Evolutionary conservation across 345 rosid species (phyloP).

Genomic region (Eucalyptus regnans): DNA sequence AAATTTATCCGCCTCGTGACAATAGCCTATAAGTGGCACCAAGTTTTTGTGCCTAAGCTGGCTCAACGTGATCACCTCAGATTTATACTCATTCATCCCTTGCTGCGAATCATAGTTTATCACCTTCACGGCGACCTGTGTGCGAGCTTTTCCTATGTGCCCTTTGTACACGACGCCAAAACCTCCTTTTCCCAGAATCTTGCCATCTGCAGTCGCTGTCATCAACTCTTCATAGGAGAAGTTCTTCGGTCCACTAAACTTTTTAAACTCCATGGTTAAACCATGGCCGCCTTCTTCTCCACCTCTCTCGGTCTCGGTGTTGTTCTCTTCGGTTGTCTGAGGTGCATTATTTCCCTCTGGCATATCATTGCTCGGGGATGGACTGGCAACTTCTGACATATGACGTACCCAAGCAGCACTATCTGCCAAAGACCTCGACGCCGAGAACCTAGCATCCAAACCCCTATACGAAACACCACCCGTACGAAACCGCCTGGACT

Average conservation of each 20-base stretch:
- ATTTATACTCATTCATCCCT: neutral
- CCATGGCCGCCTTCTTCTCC: neutral
- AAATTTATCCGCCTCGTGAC: neutral
- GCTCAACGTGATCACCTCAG: neutral
- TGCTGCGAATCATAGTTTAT: neutral
- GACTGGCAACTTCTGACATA: too few relatives aligned
- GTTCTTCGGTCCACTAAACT: neutral
- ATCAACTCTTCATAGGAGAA: neutral
- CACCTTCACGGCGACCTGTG: neutral
- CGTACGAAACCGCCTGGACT: conserved; percentile 83
- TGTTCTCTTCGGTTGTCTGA: neutral
- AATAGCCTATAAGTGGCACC: neutral
- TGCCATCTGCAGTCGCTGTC: neutral
- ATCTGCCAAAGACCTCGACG: neutral
- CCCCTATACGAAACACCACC: conserved; percentile 72
- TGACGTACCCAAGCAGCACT: too few relatives aligned
- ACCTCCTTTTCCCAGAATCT: neutral
- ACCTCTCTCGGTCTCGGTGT: neutral
- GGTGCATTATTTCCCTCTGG: too few relatives aligned
- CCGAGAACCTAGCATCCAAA: conserved; percentile 19
- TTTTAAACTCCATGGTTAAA: neutral
- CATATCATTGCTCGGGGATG: too few relatives aligned
- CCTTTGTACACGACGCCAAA: neutral
- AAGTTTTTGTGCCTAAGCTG: neutral
- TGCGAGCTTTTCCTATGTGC: neutral